These are phyloP conservation scores for Niebla homalea DNA, from an alignment of 495 filamentous ascomycete genomes.

Conservation along the genomic window DNA sequence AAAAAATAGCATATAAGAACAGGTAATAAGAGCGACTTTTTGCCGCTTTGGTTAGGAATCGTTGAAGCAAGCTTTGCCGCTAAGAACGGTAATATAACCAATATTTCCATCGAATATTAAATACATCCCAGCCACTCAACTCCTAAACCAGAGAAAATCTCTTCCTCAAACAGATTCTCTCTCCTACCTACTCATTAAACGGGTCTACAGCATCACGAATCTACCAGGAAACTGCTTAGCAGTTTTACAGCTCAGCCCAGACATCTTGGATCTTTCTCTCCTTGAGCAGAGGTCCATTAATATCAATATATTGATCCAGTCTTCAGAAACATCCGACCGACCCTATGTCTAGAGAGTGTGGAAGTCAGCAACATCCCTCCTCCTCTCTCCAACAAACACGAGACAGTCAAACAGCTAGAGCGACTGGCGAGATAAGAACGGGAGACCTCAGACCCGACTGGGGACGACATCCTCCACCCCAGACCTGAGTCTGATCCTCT, in stretches of 20 bases:
- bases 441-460: slow-evolving; percentile 9
- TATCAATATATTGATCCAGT: not conserved
- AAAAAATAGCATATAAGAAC: too few relatives aligned
- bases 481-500: slow-evolving; percentile 5
- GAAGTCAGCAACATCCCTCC: slow-evolving; percentile 12
- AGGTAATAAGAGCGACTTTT: not conserved
- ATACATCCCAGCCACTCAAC: not conserved
- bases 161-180: not conserved
- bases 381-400: slow-evolving; percentile 11
- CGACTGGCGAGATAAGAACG: slow-evolving; percentile 1
- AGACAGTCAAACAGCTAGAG: slow-evolving; percentile 4
- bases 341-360: slow-evolving; percentile 19
- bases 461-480: slow-evolving; percentile 10
- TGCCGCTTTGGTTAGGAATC: slow-evolving; percentile 3
- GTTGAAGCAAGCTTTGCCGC: not conserved
- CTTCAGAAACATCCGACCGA: slow-evolving; percentile 4
- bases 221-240: not conserved
- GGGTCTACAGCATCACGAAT: not conserved
- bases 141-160: slow-evolving; percentile 2
- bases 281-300: not conserved
- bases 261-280: not conserved
- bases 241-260: not conserved
- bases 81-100: not conserved
- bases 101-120: not conserved
- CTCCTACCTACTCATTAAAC: not conserved